A percentile compares a stretch with the other conserved stretches of the same genome.
These are phyloP conservation scores for Ceratocystis huliohia DNA, from an alignment of 2,329 filamentous ascomycete genomes.

Conservation along the genomic window DNA sequence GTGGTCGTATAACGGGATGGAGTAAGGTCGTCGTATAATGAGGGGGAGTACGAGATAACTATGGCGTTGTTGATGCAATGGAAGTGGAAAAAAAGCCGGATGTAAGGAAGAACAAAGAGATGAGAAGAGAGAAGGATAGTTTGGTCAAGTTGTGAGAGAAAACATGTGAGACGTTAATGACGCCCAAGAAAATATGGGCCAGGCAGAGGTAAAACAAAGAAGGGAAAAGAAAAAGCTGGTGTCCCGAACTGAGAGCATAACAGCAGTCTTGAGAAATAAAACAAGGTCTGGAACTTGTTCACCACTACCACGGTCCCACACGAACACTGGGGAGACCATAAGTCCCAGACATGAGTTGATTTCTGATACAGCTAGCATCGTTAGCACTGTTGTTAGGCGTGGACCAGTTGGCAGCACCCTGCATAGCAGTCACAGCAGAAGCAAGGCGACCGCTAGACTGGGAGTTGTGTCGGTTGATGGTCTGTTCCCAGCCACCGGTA, in stretches of 20 bases:
- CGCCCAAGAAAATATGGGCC: constrained; percentile 11
- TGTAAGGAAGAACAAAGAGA: neutral
- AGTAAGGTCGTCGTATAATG: neutral
- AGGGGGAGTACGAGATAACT: neutral
- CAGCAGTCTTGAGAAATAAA: neutral
- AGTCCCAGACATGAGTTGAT: constrained; percentile 48
- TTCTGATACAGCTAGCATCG: constrained; percentile 46
- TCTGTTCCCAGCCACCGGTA: constrained; percentile 85
- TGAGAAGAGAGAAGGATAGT: neutral
- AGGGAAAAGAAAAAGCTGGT: constrained; percentile 26
- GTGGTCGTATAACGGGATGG: neutral
- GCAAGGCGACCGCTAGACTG: constrained; percentile 71
- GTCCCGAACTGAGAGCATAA: neutral
- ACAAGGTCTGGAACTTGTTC: neutral
- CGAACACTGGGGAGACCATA: constrained; percentile 45
- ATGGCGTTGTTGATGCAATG: neutral
- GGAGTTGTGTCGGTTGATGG: constrained; percentile 74
- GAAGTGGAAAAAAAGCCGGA: neutral
- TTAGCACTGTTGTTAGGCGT: constrained; percentile 19
- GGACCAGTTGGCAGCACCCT: constrained; percentile 58
- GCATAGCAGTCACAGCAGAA: constrained; percentile 65
- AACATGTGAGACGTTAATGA: constrained; percentile 5
- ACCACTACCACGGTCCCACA: constrained; percentile 48
- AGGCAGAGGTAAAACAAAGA: constrained; percentile 21
- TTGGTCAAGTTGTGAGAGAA: neutral